These are phyloP conservation scores for Symbiotaphrina buchneri DNA, from an alignment of 495 filamentous ascomycete species.

Conservation along the genomic window DNA sequence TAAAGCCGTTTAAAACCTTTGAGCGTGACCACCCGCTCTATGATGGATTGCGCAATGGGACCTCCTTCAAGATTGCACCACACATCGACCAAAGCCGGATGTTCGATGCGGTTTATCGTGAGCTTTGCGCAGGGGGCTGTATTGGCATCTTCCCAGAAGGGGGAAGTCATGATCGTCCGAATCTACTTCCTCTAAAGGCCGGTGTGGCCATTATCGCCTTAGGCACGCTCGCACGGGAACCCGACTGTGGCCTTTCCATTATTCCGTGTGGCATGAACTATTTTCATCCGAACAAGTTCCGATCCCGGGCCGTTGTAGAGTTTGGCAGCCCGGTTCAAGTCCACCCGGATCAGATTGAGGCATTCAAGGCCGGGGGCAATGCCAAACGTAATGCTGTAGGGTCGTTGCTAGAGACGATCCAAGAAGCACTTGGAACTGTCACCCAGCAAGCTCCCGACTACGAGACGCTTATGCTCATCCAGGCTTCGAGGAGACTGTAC, in stretches of 20 bases:
- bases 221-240: neutral
- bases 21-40: neutral
- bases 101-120: slow-evolving; percentile 16
- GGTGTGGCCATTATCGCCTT: neutral
- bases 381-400: neutral
- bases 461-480: neutral
- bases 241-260: neutral
- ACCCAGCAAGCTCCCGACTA: neutral
- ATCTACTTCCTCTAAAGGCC: slow-evolving; percentile 18
- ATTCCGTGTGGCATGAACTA: neutral
- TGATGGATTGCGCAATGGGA: slow-evolving; percentile 4
- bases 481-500: neutral
- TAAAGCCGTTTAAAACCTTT: neutral
- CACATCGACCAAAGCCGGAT: slow-evolving; percentile 17
- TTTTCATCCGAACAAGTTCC: neutral
- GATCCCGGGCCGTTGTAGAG: neutral
- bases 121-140: slow-evolving; percentile 14
- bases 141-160: slow-evolving; percentile 22
- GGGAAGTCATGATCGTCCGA: slow-evolving; percentile 19
- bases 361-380: neutral
- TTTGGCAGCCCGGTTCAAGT: neutral
- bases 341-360: neutral
- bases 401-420: neutral
- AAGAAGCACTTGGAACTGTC: neutral
- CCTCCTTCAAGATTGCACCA: slow-evolving; percentile 14